These are phyloP conservation scores for Pigoraptor vietnamica DNA, from an alignment of 78 protist species.

Conservation along the genomic window DNA sequence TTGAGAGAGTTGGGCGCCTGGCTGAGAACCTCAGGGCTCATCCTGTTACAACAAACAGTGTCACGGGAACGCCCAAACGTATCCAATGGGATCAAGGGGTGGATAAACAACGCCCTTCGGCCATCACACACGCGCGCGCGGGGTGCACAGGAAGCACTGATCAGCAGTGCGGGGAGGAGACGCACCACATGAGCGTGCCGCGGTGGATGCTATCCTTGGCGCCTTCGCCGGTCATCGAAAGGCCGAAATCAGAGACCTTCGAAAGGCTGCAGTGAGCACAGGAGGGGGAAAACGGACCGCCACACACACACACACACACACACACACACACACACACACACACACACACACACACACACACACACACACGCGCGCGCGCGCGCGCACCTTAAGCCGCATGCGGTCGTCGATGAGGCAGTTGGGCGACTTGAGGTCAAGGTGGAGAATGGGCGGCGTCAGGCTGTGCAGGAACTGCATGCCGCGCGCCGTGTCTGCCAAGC, in stretches of 20 bases:
- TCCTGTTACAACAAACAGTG: too few relatives aligned
- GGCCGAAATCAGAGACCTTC: neutral
- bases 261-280: too few relatives aligned
- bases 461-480: conserved; percentile 56
- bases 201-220: neutral
- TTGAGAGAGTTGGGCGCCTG: too few relatives aligned
- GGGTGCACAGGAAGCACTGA: neutral
- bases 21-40: too few relatives aligned
- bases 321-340: conserved; percentile 6
- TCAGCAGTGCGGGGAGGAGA: neutral
- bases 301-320: neutral
- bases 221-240: neutral
- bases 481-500: conserved; percentile 6
- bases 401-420: conserved; percentile 39
- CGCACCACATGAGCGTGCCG: neutral
- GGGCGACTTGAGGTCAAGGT: conserved; percentile 50
- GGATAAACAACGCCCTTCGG: neutral
- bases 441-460: conserved; percentile 35
- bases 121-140: neutral
- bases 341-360: neutral
- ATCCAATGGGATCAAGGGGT: too few relatives aligned
- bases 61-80: too few relatives aligned
- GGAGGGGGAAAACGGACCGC: too few relatives aligned
- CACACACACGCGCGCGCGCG: neutral
- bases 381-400: conserved; percentile 22